Conservation (phyloP, 257 asterid genomes). For the Lithospermum erythrorhizon region DNA sequence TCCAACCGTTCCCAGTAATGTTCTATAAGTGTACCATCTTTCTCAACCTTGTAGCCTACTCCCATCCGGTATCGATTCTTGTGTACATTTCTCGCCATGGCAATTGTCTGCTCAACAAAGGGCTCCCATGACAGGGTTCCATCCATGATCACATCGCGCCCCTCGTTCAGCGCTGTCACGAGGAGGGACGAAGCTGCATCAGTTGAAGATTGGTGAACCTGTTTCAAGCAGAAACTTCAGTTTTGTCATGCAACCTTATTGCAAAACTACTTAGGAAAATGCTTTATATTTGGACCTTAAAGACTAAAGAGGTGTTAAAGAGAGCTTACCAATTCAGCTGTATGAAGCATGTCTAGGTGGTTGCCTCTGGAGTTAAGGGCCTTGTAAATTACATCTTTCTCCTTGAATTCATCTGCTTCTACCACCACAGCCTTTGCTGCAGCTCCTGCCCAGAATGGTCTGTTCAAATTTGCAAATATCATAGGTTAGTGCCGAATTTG, state of each 20-base stretch:
- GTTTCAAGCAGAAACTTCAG: slow-evolving; percentile 6
- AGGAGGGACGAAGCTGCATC: slow-evolving; percentile 94
- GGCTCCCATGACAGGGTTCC: slow-evolving; percentile 97
- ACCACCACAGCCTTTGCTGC: slow-evolving; percentile 71
- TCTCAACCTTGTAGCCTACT: slow-evolving; percentile 62
- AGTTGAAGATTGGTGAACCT: slow-evolving; percentile 93
- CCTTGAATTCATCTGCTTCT: slow-evolving; percentile 97
- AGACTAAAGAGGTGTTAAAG: neutral
- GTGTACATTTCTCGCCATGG: slow-evolving; percentile 83
- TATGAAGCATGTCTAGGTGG: slow-evolving; percentile 93
- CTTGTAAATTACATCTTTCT: slow-evolving; percentile 72
- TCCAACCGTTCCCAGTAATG: slow-evolving; percentile 63
- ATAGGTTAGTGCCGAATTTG: neutral
- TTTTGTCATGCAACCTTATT: neutral
- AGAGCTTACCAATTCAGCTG: slow-evolving; percentile 52
- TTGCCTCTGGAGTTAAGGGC: slow-evolving; percentile 81
- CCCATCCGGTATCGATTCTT: slow-evolving; percentile 75
- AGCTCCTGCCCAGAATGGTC: slow-evolving; percentile 80
- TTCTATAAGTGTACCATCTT: slow-evolving; percentile 64
- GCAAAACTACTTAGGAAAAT: neutral
- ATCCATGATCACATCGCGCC: slow-evolving; percentile 96
- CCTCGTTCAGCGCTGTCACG: slow-evolving; percentile 84
- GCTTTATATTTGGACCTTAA: neutral
- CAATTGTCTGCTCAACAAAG: slow-evolving; percentile 77
- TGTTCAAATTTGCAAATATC: slow-evolving; percentile 11